These are phyloP conservation scores for Dipodascus geniculatus DNA, from an alignment of 805 yeast genomes.

Conservation along the genomic window DNA sequence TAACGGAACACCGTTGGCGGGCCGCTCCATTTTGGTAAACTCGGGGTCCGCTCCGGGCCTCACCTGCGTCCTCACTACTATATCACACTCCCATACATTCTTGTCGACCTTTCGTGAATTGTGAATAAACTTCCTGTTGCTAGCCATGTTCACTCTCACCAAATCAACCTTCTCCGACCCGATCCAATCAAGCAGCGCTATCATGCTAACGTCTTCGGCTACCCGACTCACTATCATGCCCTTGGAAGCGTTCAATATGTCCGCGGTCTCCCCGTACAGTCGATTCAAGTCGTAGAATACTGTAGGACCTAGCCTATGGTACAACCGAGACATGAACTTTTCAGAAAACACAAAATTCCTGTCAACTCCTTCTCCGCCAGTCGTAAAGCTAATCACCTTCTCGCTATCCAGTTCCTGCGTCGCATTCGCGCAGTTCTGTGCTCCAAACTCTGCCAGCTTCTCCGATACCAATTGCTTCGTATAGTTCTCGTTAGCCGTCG, in stretches of 20 bases:
- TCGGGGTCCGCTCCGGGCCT: background rate
- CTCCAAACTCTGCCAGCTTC: slow-evolving; percentile 35
- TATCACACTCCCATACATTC: slow-evolving; percentile 53
- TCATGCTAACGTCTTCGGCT: slow-evolving; percentile 51
- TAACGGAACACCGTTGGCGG: slow-evolving; percentile 7
- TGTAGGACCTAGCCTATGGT: slow-evolving; percentile 28
- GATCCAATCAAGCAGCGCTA: slow-evolving; percentile 45
- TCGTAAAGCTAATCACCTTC: slow-evolving; percentile 28
- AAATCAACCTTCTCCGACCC: slow-evolving; percentile 32
- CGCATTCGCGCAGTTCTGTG: slow-evolving; percentile 38
- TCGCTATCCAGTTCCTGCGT: slow-evolving; percentile 36
- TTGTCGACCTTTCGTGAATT: slow-evolving; percentile 67
- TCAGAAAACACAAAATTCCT: slow-evolving; percentile 49
- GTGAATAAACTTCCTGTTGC: slow-evolving; percentile 43
- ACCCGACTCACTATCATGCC: slow-evolving; percentile 45
- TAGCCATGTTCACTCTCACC: slow-evolving; percentile 38
- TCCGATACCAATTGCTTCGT: slow-evolving; percentile 34
- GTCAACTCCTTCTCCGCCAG: slow-evolving; percentile 30
- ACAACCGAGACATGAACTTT: slow-evolving; percentile 31
- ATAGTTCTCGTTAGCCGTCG: slow-evolving; percentile 39
- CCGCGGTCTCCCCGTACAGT: slow-evolving; percentile 31
- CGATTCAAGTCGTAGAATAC: slow-evolving; percentile 34
- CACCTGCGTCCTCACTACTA: slow-evolving; percentile 25
- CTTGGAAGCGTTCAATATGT: slow-evolving; percentile 19
- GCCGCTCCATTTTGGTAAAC: slow-evolving; percentile 5